A percentile compares a stretch with the other conserved stretches of the same genome.
Conservation (phyloP, 1,284 basidiomycete genomes). For the Cryptococcus sp. region DNA sequence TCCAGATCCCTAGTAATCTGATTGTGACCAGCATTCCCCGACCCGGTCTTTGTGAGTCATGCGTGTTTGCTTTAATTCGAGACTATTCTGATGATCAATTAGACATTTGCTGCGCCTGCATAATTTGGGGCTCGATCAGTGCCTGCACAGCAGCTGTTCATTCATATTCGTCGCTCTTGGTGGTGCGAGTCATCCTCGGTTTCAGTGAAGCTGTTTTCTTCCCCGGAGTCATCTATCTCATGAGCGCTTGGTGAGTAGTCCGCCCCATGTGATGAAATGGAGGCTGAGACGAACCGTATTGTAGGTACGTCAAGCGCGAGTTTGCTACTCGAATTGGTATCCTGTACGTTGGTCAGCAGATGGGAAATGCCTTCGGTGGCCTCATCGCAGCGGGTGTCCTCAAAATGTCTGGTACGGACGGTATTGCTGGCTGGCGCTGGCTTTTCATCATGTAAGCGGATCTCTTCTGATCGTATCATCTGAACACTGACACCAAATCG, state of each 20-base stretch:
- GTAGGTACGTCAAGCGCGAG: constrained; percentile 41
- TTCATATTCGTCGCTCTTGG: constrained; percentile 29
- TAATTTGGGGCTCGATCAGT: constrained; percentile 48
- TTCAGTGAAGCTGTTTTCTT: constrained; percentile 46
- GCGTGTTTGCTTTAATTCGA: constrained; percentile 22
- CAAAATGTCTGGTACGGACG: constrained; percentile 35
- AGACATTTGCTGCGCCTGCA: constrained; percentile 36
- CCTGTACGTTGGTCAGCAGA: constrained; percentile 42
- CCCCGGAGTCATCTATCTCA: constrained; percentile 40
- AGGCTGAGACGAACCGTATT: neutral
- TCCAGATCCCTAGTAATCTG: constrained; percentile 45
- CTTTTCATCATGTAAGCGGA: constrained; percentile 33
- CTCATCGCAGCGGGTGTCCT: constrained; percentile 44
- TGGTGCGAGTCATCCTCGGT: constrained; percentile 32
- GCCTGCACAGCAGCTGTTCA: constrained; percentile 41
- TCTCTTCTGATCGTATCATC: neutral
- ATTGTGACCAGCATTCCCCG: constrained; percentile 32
- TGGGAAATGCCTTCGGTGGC: constrained; percentile 49
- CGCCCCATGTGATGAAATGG: neutral
- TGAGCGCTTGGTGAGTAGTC: constrained; percentile 34
- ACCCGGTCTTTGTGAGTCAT: constrained; percentile 33
- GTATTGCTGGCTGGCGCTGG: constrained; percentile 40
- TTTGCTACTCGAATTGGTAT: constrained; percentile 34
- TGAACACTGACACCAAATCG: neutral
- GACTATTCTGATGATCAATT: neutral